Evolutionary conservation across 2,329 filamentous ascomycete genomes (phyloP).

Genomic region (Aspergillus sp.): DNA sequence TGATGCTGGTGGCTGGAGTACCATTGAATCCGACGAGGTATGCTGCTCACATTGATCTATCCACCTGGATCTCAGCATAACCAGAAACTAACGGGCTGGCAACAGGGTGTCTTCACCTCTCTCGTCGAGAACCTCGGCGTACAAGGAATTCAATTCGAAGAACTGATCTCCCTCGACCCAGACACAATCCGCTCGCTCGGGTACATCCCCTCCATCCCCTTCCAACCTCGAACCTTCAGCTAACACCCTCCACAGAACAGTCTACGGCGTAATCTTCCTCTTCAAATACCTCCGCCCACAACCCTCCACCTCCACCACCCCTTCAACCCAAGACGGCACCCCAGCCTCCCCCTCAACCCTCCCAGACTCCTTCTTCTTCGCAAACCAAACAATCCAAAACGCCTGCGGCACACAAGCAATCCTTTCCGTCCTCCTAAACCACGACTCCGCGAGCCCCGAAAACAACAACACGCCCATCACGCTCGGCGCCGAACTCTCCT

Average conservation of each 20-base stretch:
- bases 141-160: conserved; percentile 93
- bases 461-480: conserved; percentile 55
- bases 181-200: conserved; percentile 55
- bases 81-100: conserved; percentile 26
- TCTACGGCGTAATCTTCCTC: conserved; percentile 97
- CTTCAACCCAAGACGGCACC: conserved; percentile 74
- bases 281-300: conserved; percentile 80
- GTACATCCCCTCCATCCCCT: conserved; percentile 31
- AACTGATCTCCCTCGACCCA: conserved; percentile 86
- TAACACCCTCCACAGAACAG: conserved; percentile 57
- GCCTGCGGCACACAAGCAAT: conserved; percentile 96
- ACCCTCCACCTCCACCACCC: conserved; percentile 59
- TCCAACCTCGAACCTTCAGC: conserved; percentile 3
- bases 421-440: conserved; percentile 88
- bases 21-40: conserved; percentile 96
- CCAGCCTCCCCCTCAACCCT: conserved; percentile 76
- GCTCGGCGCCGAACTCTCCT: conserved; percentile 70
- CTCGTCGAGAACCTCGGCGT: conserved; percentile 91
- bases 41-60: conserved; percentile 35
- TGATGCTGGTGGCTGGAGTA: conserved; percentile 78
- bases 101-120: conserved; percentile 92
- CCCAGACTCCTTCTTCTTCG: conserved; percentile 76
- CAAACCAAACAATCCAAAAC: conserved; percentile 96
- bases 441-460: conserved; percentile 51
- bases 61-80: conserved; percentile 11